Evolutionary conservation across 83 land plant genomes (phyloP), one percentile per base, ranked within the genome.

Genomic region (Picea abies): DNA sequence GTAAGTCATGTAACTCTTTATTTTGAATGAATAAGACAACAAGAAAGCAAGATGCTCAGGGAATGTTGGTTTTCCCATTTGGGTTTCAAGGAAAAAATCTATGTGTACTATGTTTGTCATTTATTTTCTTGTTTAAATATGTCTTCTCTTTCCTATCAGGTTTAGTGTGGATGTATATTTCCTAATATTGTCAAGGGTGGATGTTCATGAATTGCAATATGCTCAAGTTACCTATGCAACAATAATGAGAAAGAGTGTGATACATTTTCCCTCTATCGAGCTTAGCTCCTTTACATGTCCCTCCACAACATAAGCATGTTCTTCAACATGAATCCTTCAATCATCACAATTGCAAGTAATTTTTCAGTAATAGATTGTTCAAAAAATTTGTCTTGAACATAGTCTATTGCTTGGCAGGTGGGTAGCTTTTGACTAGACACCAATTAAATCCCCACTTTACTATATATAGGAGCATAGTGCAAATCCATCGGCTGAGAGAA

Each of bases 131-230:
- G 29, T 29, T 29, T 29, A 29, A 29, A 29, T 29, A 29, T 29
- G 29, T 29, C 29, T 29, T 29, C 29, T 29, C 29, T 29, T 29
- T 29, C 29, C 29, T 29, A 29, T 0, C 0, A 29, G 29, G 29
- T 29, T 29, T 29, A 29, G 29, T 29, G 29, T 29, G 29, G 29
- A 29, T 29, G 29, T 29, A 29, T 29, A 29, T 29, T 29, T 29
- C 29, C 29, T 29, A 29, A 29, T 98, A 4, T 71, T 97, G 80
- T 87, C 94, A 32, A 84, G 96, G 65, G 85, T 85, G 22, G 97
- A 96, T 69, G 90, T 92, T 17, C 83, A 89, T 47, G 94, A 95
- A 66, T 91, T 96, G 58, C 97, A 96, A 71, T 32, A 90, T 41
- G 88, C 94, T 44, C 67, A 1, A 10, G 23, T 64, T 64, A 64